Evolutionary conservation across 2,329 filamentous ascomycete genomes (phyloP).

Genomic region (Verticillium alfalfae): DNA sequence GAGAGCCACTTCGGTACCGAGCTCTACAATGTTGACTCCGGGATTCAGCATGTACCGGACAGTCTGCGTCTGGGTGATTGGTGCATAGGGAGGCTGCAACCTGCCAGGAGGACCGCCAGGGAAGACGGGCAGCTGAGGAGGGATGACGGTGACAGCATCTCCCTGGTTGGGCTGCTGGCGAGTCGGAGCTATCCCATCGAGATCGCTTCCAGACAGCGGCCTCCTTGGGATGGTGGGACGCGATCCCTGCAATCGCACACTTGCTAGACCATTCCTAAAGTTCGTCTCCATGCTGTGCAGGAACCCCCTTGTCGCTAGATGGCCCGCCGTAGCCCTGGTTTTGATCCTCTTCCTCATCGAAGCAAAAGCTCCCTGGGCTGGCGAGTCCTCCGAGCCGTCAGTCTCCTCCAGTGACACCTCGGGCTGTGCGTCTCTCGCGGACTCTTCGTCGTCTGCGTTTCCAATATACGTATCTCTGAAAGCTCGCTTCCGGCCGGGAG

Average conservation of each 20-base stretch:
- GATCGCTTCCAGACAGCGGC: too few species aligned
- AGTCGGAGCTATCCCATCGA: too few species aligned
- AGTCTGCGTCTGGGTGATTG: background rate
- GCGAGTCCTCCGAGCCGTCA: background rate
- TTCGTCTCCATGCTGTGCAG: background rate
- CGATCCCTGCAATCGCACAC: background rate
- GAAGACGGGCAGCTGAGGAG: background rate
- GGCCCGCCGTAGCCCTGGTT: background rate
- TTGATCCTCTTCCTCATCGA: background rate
- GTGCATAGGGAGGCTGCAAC: background rate
- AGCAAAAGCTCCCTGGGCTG: background rate
- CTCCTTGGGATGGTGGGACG: too few species aligned
- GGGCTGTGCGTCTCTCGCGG: background rate
- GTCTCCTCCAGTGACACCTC: background rate
- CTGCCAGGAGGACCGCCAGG: background rate
- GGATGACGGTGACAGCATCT: too few species aligned
- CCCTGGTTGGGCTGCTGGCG: too few species aligned
- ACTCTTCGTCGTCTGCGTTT: background rate
- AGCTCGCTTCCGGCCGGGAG: background rate
- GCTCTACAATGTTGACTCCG: background rate
- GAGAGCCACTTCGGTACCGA: background rate
- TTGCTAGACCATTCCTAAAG: background rate
- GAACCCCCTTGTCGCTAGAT: background rate
- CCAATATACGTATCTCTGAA: background rate
- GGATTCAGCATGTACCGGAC: background rate